Evolutionary conservation across 768 basidiomycete genomes (phyloP), one percentile per base, ranked within the genome.

Genomic region (Porpolomopsis calyptriformis): DNA sequence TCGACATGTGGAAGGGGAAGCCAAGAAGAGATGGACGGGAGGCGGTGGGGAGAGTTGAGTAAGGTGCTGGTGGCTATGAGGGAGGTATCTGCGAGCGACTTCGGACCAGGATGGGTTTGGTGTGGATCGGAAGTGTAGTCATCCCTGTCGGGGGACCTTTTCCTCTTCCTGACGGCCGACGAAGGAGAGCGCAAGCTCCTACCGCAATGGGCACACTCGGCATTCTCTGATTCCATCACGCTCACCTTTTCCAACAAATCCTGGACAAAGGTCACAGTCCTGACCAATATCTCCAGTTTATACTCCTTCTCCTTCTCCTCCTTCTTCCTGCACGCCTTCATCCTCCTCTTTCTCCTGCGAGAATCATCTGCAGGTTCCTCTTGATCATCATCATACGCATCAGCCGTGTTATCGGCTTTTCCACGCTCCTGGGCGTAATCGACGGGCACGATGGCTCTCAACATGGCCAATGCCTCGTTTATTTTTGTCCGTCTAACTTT

Each of bases 401-500:
- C 22, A 62, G 57, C 29, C 53, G 46, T 19, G 42, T 4, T 6
- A 25, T 24, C 3, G 3, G 6, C 18, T 33, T 26, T 16, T 29
- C 42, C 24, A 12, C 12, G 9, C 2, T 61, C 66, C 9, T 65
- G 67, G 7, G 61, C 66, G 52, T 73, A 74, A 43, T 74, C 71
- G 6, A 67, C 56, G 0, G 90, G 89, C 1, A 94, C 88, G 55
- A 96, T 78, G 52, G 72, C 70, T 50, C 82, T 77, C 37, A 97
- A 65, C 2, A 81, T 77, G 2, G 81, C 72, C 4, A 97, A 72
- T 0, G 92, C 89, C 43, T 89, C 83, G 58, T 98, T 98, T 52
- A 98, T 97, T 73, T 96, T 96, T 9, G 93, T 94, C 49, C 93
- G 73, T 24, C 93, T 69, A 0, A 92, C 80, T 58, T 93, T 87